Evolutionary conservation across 441 rosid genomes (phyloP), one percentile per base, ranked within the genome.

Genomic region (Eruca vesicaria): DNA sequence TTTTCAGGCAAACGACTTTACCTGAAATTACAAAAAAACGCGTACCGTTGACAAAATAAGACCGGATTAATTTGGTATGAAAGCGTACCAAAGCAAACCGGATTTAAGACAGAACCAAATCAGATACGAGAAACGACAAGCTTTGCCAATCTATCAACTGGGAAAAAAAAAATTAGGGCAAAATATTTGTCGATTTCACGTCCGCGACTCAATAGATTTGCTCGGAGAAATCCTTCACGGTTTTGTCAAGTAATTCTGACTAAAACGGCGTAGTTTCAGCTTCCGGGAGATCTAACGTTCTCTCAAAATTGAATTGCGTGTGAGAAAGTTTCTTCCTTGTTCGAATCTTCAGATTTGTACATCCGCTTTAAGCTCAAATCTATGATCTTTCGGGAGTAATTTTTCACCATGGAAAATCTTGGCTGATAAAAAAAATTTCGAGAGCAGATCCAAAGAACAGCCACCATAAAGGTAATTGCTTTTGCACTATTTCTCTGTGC

Each of bases 131-230:
- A 61, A 52, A 59, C 66, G 68, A 59, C 71, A 68, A 41, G 53
- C 21, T 16, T 32, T 89, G 94, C 78, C 53, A 77, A 75, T 55
- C 68, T 73, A 83, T 90, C 84, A 86, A 89, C 89, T 81, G 78
- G 68, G 5, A 38, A 68, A 83, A 38, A 68, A 83, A 81, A 83
- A 82, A 72, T 57, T 72, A 78, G 78, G 70, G 80, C 80, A 79
- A 48, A 71, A 32, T 80, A 80, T 19, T n/a, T 66, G 71, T 29
- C n/a, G 60, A 60, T 80, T 84, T 91, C 84, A 83, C 82, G 89
- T 86, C 92, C 96, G 87, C 64, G 50, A 75, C 80, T 71, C 75
- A 70, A n/a, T 67, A 52, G 71, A 78, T 68, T 65, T 65, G 26
- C 72, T 66, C 80, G 79, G 81, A 67, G 80, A 81, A 75, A 43